Base-by-base conservation (phyloP, 2,329 filamentous ascomycete genomes). In the Cladosporium colombiae region DNA sequence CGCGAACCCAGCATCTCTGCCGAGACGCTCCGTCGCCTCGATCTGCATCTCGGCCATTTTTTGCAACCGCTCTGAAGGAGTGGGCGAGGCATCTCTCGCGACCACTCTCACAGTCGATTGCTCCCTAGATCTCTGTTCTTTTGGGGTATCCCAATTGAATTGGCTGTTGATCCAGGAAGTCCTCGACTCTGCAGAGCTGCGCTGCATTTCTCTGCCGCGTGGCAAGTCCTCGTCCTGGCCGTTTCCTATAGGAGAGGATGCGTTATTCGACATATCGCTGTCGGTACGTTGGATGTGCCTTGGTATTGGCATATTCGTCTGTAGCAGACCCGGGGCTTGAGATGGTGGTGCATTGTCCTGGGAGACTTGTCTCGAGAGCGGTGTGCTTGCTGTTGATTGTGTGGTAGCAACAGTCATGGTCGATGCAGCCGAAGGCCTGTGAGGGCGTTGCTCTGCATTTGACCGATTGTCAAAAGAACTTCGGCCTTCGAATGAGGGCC, bases 131-230 rank as follows among this genome's bases (percentile, higher is more conserved):
- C 40, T 65, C n/a, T 37, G 29, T 33, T 46, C 46, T n/a, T 25
- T 78, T 71, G 68, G 55, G 21, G 55, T 35, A 59, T 92, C 86
- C 87, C 88, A 91, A 25, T 85, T 83, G 68, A 87, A 88, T 66
- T 88, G 84, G 33, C 75, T 73, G 23, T 74, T 70, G 6, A 75
- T 73, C 76, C 76, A 78, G 0, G 75, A 76, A 27, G 89, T 87
- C 13, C 83, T 80, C 65, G 88, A 85, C 14, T 88, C 81, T 14
- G 84, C 76, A 1, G 89, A 89, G 46, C 87, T 84, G 66, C 92
- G 85, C 68, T 96, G 89, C 7, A 96, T 79, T 37, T 85, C 84
- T 75, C 95, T 91, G 16, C 94, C 94, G 68, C 94, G 87, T 0
- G 95, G 94, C 33, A 98, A 82, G 1, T 55, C 62, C 18, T 53